Evolutionary conservation across 2,329 filamentous ascomycete genomes (phyloP).

Genomic region (Emmonsiellopsis sp.): DNA sequence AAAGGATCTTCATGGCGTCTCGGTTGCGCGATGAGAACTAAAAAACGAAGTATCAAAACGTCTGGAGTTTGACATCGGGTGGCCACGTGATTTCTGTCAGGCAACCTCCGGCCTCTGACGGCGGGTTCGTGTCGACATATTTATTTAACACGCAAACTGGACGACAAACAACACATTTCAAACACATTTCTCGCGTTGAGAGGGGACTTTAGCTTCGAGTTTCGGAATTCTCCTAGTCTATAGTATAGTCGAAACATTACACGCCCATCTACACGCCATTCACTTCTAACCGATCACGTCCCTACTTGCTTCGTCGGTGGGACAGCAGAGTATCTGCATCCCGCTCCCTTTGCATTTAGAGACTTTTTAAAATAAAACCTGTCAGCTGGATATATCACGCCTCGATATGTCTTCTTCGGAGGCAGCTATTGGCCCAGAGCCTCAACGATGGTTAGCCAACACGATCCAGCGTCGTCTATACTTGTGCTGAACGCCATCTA

Average conservation of each 20-base stretch:
- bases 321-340: no score
- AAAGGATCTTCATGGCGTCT: no score
- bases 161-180: neutral
- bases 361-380: no score
- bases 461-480: conserved; percentile 6
- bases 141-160: neutral
- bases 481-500: conserved; percentile 26
- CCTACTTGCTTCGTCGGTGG: no score
- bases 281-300: no score
- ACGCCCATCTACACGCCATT: no score
- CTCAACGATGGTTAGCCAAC: conserved; percentile 18
- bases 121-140: no score
- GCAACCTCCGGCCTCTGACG: neutral
- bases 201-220: neutral
- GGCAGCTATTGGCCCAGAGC: neutral
- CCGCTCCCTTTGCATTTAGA: no score
- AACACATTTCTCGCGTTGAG: neutral
- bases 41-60: neutral
- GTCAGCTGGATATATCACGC: neutral
- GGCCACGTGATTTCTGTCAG: neutral
- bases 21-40: neutral
- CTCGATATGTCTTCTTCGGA: neutral
- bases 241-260: neutral
- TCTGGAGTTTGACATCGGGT: neutral
- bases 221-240: neutral